Evolutionary conservation across 169 alveolate genomes (phyloP), one percentile per base, ranked within the genome.

Genomic region (Eimeria maxima): DNA sequence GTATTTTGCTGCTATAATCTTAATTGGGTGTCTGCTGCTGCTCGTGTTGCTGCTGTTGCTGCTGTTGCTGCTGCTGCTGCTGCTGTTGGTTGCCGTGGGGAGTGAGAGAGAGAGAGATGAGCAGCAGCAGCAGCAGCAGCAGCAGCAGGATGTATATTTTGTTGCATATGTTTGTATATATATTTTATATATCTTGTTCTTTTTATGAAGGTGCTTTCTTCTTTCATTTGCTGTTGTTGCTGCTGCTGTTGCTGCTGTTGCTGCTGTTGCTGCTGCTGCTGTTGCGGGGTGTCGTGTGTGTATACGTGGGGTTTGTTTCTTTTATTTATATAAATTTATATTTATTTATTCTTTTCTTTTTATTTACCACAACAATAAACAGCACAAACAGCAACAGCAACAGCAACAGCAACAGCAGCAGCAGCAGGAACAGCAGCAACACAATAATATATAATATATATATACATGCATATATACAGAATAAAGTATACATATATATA

Each of bases 251-350:
- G 50, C 84, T 6, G 84, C 50, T 20, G 84, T 47, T 29, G 55
- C 8, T 73, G 20, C 47, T 29, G 55, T 47, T 65, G 74, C 84
- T 38, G 50, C n/a, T 73, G 84, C 84, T 29, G 84, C 84, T 73
- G 84, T 47, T 73, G 84, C 45, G n/a, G 55, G 84, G n/a, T n/a
- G 84, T n/a, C n/a, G n/a, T n/a, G n/a, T n/a, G 47, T 73, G 84
- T 42, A 14, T 6, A 22, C 38, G 84, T 29, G 84, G 55, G n/a
- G n/a, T 20, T 29, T n/a, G n/a, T n/a, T n/a, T n/a, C 8, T 73
- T 44, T 20, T 7, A 29, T 4, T 20, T 73, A 18, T 14, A n/a
- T 4, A 5, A 38, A n/a, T 29, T 29, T 73, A 6, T 7, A 42
- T 42, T 10, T 27, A 42, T 27, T 10, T 4, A 7, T 74, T 33